Conservation (phyloP, 768 basidiomycete genomes). For the Agrocybe pediades region DNA sequence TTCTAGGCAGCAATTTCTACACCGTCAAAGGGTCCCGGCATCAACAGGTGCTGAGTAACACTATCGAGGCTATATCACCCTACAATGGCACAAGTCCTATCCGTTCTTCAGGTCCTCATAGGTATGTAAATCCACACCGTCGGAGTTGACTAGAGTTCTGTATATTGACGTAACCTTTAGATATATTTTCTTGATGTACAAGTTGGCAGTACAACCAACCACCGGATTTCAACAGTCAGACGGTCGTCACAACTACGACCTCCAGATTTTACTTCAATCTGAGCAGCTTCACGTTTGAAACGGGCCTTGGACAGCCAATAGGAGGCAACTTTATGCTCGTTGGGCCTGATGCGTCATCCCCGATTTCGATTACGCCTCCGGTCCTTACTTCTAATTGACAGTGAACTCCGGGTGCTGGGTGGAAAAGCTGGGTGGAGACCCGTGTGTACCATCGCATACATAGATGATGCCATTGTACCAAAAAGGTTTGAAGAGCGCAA, state of each 20-base stretch:
- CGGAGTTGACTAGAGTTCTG: too few relatives aligned
- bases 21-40: neutral
- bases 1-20: conserved; percentile 38
- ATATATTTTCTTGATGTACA: neutral
- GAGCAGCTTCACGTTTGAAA: neutral
- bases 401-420: too few relatives aligned
- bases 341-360: neutral
- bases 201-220: neutral
- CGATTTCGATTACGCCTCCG: too few relatives aligned
- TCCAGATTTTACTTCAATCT: neutral
- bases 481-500: too few relatives aligned
- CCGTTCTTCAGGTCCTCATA: too few relatives aligned
- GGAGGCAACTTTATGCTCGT: neutral
- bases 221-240: neutral
- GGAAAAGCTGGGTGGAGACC: too few relatives aligned
- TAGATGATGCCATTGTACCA: too few relatives aligned
- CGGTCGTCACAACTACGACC: neutral
- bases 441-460: too few relatives aligned
- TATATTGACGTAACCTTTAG: neutral
- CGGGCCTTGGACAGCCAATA: neutral
- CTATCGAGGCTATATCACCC: neutral
- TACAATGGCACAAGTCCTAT: too few relatives aligned
- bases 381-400: too few relatives aligned
- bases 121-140: too few relatives aligned
- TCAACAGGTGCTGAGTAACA: neutral